Conservation (phyloP, 352 stramenopile species). For the Pythium scleroteichum region DNA sequence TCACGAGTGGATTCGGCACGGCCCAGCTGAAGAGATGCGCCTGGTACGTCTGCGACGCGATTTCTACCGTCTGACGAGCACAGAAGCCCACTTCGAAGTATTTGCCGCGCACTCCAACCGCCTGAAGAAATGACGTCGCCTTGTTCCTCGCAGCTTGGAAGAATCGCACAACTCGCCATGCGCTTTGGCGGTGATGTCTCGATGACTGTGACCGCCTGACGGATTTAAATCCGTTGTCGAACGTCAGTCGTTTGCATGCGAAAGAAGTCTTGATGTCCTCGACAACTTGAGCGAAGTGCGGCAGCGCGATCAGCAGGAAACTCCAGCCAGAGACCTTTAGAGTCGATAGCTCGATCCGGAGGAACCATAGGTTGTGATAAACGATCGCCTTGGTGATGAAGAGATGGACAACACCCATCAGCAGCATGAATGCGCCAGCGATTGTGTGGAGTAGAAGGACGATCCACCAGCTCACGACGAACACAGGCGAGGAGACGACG, state of each 20-base stretch:
- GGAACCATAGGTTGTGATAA: slow-evolving; percentile 5
- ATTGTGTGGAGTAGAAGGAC: neutral
- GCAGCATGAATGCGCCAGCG: neutral
- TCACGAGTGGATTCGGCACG: neutral
- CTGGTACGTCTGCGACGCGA: slow-evolving; percentile 17
- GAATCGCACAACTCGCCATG: neutral
- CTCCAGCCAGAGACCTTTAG: neutral
- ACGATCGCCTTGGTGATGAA: neutral
- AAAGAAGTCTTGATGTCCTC: neutral
- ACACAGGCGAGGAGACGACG: neutral
- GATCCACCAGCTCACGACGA: slow-evolving; percentile 2
- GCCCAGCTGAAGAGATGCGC: slow-evolving; percentile 18
- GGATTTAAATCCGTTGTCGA: neutral
- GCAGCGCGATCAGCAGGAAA: neutral
- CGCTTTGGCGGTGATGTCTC: neutral
- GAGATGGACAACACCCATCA: slow-evolving; percentile 6
- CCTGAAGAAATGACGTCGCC: neutral
- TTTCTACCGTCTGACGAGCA: slow-evolving; percentile 5
- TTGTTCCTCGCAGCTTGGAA: neutral
- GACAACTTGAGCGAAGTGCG: neutral
- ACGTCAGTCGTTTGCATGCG: neutral
- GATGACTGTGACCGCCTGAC: too few species aligned
- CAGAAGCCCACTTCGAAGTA: slow-evolving; percentile 5
- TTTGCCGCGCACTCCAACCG: neutral
- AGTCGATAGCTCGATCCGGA: slow-evolving; percentile 2